Conservation (phyloP, 768 basidiomycete species). For the Pleurotus tuber-regium region DNA sequence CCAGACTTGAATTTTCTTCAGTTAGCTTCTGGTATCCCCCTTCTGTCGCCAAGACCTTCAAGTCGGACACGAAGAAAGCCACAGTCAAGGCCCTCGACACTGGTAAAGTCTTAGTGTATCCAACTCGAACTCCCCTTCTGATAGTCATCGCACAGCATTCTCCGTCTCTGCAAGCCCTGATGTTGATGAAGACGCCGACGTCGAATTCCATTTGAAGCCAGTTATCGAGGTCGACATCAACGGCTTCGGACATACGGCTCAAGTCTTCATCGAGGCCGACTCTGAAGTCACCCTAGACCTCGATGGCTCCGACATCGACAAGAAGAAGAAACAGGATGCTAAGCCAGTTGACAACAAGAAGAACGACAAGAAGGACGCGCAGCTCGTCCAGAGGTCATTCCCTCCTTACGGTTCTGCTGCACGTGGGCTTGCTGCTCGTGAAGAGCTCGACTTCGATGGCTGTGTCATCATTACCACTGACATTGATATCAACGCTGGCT, state of each 20-base stretch:
- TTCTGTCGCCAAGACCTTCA: constrained; percentile 4
- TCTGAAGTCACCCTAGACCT: constrained; percentile 3
- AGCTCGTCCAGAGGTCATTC: not conserved
- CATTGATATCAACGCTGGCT: constrained; percentile 7
- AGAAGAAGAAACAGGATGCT: not conserved
- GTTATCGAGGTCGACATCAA: constrained; percentile 3
- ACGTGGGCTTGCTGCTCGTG: not conserved
- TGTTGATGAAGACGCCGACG: not conserved
- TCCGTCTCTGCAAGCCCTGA: constrained; percentile 4
- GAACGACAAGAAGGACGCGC: not conserved
- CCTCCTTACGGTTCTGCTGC: constrained; percentile 1
- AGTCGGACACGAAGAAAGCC: constrained; percentile 1
- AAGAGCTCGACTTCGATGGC: constrained; percentile 1
- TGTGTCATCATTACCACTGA: constrained; percentile 1
- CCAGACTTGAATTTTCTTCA: not conserved
- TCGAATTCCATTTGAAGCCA: constrained; percentile 5
- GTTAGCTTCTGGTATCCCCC: constrained; percentile 8
- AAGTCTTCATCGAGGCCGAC: constrained; percentile 7
- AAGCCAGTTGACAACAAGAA: constrained; percentile 6
- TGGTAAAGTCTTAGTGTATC: not conserved
- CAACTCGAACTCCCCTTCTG: not conserved
- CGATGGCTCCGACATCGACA: not conserved
- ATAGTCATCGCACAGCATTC: not conserved
- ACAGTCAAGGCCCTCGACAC: constrained; percentile 3
- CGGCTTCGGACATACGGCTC: constrained; percentile 2